Percentiles rank a stretch among this genome's conserved stretches.
Evolutionary conservation across 2,329 filamentous ascomycete genomes (phyloP).

Genomic region (Nemania sp.): DNA sequence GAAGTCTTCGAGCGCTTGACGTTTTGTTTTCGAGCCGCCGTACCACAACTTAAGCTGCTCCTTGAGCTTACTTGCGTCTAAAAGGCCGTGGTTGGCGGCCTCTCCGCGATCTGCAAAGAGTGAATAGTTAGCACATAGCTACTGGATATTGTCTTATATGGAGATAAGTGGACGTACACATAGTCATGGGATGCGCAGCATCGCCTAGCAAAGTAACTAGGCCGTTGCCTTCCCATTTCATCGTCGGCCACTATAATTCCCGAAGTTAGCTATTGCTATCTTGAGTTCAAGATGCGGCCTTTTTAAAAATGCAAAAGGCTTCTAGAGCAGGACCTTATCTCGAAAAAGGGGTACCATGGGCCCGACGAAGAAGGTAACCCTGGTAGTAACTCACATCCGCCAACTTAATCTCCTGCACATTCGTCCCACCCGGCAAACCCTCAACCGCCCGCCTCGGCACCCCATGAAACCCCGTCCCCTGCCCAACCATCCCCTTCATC

Average conservation of each 20-base stretch:
- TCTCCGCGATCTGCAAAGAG: slow-evolving; percentile 18
- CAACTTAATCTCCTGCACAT: slow-evolving; percentile 28
- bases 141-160: background rate
- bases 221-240: slow-evolving; percentile 19
- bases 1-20: slow-evolving; percentile 20
- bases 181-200: slow-evolving; percentile 31
- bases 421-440: slow-evolving; percentile 17
- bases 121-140: background rate
- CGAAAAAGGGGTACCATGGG: background rate
- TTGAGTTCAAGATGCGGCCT: background rate
- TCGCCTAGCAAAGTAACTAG: slow-evolving; percentile 29
- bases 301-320: background rate
- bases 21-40: slow-evolving; percentile 13
- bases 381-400: background rate
- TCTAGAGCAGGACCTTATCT: background rate
- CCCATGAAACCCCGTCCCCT: slow-evolving; percentile 21
- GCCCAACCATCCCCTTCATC: slow-evolving; percentile 24
- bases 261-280: background rate
- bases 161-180: slow-evolving; percentile 18
- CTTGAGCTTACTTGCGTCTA: slow-evolving; percentile 17
- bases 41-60: slow-evolving; percentile 18
- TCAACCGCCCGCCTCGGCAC: slow-evolving; percentile 5
- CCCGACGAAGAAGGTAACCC: background rate
- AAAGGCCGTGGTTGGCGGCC: slow-evolving; percentile 26
- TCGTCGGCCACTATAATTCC: slow-evolving; percentile 17